phyloP scores from a whole-genome alignment of 2,329 filamentous ascomycete genomes.

The Claviceps cyperi region DNA sequence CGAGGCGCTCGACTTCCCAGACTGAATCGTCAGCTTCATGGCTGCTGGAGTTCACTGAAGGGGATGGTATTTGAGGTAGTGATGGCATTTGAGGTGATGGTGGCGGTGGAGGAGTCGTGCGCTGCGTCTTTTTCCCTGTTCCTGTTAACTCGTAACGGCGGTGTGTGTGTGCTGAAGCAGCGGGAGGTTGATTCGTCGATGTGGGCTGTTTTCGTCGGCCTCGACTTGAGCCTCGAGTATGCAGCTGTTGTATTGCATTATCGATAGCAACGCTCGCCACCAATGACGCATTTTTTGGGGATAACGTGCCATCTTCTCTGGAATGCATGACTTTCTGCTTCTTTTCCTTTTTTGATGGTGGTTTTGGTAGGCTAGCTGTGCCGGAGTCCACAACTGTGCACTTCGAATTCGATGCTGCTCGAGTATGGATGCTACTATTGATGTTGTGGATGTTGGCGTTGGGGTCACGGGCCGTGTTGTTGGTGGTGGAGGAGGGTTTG shows the following conservation, averaged over 20 bases:
- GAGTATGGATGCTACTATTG: too few relatives aligned
- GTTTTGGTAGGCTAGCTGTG: background rate
- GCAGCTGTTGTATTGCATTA: background rate
- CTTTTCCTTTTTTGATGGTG: background rate
- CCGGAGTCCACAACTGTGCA: background rate
- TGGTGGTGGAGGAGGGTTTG: background rate
- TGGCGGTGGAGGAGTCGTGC: background rate
- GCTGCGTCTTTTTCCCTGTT: slow-evolving; percentile 1
- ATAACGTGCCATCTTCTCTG: background rate
- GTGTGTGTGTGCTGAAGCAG: slow-evolving; percentile 1
- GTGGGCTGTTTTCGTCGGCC: background rate
- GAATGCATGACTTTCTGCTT: background rate
- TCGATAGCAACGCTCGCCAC: background rate
- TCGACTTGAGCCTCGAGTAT: background rate
- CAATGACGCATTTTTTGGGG: background rate
- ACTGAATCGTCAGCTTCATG: slow-evolving; percentile 12
- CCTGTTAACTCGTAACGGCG: background rate
- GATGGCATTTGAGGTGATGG: too few relatives aligned
- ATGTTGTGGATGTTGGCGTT: background rate
- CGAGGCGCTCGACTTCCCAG: slow-evolving; percentile 31
- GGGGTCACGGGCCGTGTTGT: too few relatives aligned
- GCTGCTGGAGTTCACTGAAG: background rate
- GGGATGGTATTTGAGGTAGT: background rate
- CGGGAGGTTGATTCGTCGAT: background rate
- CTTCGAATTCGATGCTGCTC: background rate